phyloP scores from a whole-genome alignment of 2,329 filamentous ascomycete genomes.

The Aspergillus neotritici region DNA sequence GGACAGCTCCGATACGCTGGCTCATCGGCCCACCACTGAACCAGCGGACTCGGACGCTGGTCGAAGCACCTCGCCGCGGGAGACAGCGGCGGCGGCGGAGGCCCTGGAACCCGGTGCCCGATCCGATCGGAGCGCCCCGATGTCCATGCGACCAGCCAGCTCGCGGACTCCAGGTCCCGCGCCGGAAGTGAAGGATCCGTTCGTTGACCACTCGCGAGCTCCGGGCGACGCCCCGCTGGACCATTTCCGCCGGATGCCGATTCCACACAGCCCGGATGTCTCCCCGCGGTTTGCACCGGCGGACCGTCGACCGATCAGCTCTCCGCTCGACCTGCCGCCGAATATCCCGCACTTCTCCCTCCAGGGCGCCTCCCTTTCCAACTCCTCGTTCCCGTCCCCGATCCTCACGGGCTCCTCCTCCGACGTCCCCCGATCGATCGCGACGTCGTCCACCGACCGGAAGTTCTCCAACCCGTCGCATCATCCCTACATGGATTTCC shows the following conservation, averaged over 20 bases:
- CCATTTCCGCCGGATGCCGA: conserved; percentile 10
- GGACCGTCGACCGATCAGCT: conserved; percentile 39
- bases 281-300: conserved; percentile 33
- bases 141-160: too few species aligned
- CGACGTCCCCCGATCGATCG: conserved; percentile 39
- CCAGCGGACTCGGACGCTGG: conserved; percentile 15
- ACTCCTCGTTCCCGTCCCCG: conserved; percentile 43
- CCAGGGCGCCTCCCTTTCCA: conserved; percentile 33
- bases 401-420: conserved; percentile 38
- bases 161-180: too few species aligned
- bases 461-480: conserved; percentile 33
- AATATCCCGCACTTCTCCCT: conserved; percentile 38
- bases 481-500: conserved; percentile 34
- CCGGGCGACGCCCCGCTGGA: conserved; percentile 20
- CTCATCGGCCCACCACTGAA: conserved; percentile 13
- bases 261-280: conserved; percentile 30
- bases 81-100: too few species aligned
- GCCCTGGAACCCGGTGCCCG: too few species aligned
- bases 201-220: conserved; percentile 17
- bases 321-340: conserved; percentile 36
- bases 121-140: too few species aligned
- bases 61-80: background rate
- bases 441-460: conserved; percentile 38
- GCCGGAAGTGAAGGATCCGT: conserved; percentile 15
- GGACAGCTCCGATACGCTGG: conserved; percentile 24